Evolutionary conservation across 2,329 filamentous ascomycete species (phyloP), one percentile per base, ranked within the genome.

Genomic region (Botrytis pseudocinerea): DNA sequence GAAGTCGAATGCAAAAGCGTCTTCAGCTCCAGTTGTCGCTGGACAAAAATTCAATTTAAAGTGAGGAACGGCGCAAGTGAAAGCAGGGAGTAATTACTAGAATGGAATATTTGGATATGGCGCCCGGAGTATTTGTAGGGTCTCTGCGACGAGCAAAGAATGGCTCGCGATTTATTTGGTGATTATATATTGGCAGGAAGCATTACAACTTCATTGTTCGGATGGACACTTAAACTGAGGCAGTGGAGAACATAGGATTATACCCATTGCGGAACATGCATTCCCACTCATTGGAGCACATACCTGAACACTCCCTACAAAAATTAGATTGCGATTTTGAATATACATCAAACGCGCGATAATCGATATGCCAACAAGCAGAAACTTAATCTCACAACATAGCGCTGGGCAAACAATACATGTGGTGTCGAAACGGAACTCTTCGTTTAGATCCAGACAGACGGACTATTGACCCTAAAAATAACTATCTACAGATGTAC

Each of bases 41-140:
- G 89, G 87, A 1, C 87, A 90, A 78, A 91, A 90, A 78, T 90
- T 89, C 76, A 89, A 87, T 2, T 75, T 90, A 73, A 91, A 91
- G 79, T 91, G 74, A 79, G 35, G 6, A 25, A 51, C 25, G 32
- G 51, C 51, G 6, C 40, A 25, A 14, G 10, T 20, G 32, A 6
- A n/a, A 42, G 28, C 28, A 44, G 42, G 38, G 44, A 44, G 18
- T 32, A n/a, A 59, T 7, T 38, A 64, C 59, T 22, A 35, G 22
- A 20, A 61, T 28, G 40, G 44, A 35, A 46, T 48, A 35, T 35
- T 14, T 42, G 44, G 32, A n/a, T 25, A 28, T n/a, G 69, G 69
- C 42, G 69, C 64, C 35, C n/a, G 62, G 51, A 51, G 38, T 25
- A 32, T 69, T 57, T 44, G 4, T 38, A 42, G 12, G 48, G 38